Conservation (phyloP, 768 basidiomycete species). For the Phlebiopsis flavidoalba region DNA sequence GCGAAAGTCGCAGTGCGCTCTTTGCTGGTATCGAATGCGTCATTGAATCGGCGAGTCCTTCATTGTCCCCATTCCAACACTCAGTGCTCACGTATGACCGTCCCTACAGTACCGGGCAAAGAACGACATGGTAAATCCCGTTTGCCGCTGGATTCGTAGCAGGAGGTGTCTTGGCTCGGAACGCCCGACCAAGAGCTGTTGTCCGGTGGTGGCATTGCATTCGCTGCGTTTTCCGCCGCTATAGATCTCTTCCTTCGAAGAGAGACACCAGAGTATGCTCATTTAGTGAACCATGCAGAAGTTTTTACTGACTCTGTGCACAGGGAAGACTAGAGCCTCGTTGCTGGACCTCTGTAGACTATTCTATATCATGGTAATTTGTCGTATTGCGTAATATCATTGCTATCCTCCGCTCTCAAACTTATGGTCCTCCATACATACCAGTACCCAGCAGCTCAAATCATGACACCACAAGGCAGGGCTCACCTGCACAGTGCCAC, state of each 20-base stretch:
- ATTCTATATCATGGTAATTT: slow-evolving; percentile 6
- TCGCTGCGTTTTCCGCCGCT: slow-evolving; percentile 88
- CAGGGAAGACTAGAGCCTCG: slow-evolving; percentile 19
- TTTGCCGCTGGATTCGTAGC: slow-evolving; percentile 83
- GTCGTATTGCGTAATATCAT: slow-evolving; percentile 2
- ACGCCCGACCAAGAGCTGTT: slow-evolving; percentile 82
- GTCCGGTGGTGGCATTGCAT: slow-evolving; percentile 86
- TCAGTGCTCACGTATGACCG: neutral
- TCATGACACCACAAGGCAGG: neutral
- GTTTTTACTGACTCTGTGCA: neutral
- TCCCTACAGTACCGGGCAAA: slow-evolving; percentile 81
- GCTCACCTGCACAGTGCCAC: too few species aligned
- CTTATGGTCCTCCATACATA: neutral
- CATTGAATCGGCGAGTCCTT: slow-evolving; percentile 78
- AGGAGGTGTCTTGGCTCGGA: slow-evolving; percentile 83
- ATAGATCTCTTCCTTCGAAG: slow-evolving; percentile 84
- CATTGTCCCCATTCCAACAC: neutral
- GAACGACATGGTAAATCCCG: slow-evolving; percentile 91
- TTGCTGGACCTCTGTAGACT: slow-evolving; percentile 4
- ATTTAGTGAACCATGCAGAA: neutral
- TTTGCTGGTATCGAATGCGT: slow-evolving; percentile 96
- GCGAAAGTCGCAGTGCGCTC: slow-evolving; percentile 87
- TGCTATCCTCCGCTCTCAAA: slow-evolving; percentile 6
- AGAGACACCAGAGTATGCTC: slow-evolving; percentile 71
- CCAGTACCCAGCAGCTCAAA: neutral